Conservation (phyloP, 345 rosid genomes). For the Corymbia maculata region DNA sequence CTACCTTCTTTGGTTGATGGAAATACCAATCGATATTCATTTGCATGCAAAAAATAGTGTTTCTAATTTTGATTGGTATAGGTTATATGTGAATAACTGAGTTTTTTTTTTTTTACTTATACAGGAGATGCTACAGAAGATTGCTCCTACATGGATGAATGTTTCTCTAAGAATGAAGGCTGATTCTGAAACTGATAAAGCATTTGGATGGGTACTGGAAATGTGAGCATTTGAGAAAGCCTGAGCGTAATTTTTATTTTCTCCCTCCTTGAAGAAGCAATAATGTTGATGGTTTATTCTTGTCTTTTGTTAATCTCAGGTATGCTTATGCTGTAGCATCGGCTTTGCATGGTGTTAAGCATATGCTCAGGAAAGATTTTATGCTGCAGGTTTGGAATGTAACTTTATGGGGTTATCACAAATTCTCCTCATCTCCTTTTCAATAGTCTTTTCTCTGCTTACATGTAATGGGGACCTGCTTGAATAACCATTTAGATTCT, state of each 20-base stretch:
- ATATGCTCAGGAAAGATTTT: constrained; percentile 74
- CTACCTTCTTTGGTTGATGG: not conserved
- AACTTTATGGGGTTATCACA: not conserved
- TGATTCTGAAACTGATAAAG: constrained; percentile 90
- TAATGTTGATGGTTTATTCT: not conserved
- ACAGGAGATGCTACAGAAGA: constrained; percentile 68
- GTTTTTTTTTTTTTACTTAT: constrained; percentile 4
- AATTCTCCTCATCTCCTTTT: not conserved
- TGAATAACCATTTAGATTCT: not conserved
- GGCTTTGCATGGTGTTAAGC: constrained; percentile 86
- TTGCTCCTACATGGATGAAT: constrained; percentile 99
- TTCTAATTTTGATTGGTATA: not conserved
- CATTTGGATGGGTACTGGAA: constrained; percentile 98
- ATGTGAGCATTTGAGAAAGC: constrained; percentile 46
- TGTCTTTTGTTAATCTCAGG: constrained; percentile 25
- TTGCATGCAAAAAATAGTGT: not conserved
- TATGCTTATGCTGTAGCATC: constrained; percentile 98
- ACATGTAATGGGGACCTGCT: not conserved
- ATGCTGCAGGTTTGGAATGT: constrained; percentile 75
- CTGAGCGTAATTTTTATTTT: not conserved
- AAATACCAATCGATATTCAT: not conserved
- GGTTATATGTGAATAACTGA: not conserved
- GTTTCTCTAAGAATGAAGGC: constrained; percentile 84
- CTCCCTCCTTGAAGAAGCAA: not conserved
- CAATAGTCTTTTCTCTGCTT: not conserved